Base-by-base conservation (phyloP, 768 basidiomycete genomes). In the Pleurotus sapidus region DNA sequence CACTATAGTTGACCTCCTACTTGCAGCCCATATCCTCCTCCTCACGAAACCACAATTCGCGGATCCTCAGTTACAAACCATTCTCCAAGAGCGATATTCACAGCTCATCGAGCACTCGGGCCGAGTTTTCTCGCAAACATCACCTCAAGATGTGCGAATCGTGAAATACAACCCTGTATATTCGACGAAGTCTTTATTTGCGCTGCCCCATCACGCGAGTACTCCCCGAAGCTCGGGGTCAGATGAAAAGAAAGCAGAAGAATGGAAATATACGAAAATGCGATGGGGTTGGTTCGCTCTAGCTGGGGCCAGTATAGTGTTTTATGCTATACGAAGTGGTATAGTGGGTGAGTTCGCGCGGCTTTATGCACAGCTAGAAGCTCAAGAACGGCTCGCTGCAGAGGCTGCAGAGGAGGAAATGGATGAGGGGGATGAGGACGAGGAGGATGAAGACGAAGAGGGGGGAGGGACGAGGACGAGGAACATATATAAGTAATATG, bases 1-100 rank as follows among this genome's bases (percentile, higher is more conserved):
- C 11, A 83, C 87, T 1, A 77, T 79, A 4, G 68, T 91, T 15
- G 91, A 93, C 59, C 67, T 88, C 20, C 66, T 83, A 38, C 70
- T 92, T 17, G 87, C 91, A 15, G 81, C 89, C 5, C 87, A 91
- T 60, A 73, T 87, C 24, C 76, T 90, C 30, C 73, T 91, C 30
- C 70, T 92, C 3, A 59, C 77, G 3, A 69, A 79, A 46, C 80
- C 86, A 4, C 79, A 83, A 38, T 86, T 85, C 56, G 84, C 88
- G 1, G 84, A 91, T 61, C 70, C 82, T 2, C 66, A 84, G 14
- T 60, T 93, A 6, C 76, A 80, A 64, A 73, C 76, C 59, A 76
- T 88, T 3, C 66, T 91, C 7, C 64, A 64, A 1, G 79, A 81
- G 5, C 77, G 80, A 3, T 91, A 85, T 65, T 80, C 87, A 0